Evolutionary conservation across 495 filamentous ascomycete species (phyloP).

Genomic region (Hyphodiscus hymeniophilus): DNA sequence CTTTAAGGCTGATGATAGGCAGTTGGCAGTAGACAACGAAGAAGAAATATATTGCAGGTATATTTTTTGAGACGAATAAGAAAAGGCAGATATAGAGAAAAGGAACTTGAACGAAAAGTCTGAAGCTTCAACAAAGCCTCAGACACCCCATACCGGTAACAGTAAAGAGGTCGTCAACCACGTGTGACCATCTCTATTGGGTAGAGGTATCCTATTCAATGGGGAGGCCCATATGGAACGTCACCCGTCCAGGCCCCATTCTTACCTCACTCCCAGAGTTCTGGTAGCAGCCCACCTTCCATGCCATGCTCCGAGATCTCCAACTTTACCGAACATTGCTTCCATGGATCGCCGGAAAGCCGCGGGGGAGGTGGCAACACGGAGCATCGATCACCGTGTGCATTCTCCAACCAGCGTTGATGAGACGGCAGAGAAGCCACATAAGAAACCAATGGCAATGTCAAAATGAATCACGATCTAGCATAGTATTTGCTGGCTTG

Average conservation of each 20-base stretch:
- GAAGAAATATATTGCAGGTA: not conserved
- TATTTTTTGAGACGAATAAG: not conserved
- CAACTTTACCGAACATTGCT: no score
- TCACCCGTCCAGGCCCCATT: conserved; percentile 18
- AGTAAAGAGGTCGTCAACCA: not conserved
- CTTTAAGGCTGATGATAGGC: not conserved
- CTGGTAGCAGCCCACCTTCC: no score
- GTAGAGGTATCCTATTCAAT: conserved; percentile 2
- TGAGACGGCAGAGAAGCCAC: not conserved
- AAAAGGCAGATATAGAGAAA: conserved; percentile 1
- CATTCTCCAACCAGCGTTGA: no score
- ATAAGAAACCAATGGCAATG: no score
- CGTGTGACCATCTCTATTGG: conserved; percentile 16
- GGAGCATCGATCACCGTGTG: no score
- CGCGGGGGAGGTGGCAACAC: no score
- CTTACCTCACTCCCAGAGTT: not conserved
- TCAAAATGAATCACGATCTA: not conserved
- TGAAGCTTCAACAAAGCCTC: not conserved
- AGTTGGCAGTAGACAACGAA: not conserved
- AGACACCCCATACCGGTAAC: not conserved
- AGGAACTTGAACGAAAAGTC: not conserved
- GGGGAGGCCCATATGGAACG: conserved; percentile 17
- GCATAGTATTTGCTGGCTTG: not conserved
- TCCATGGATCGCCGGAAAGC: no score
- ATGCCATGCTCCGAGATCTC: not conserved